Base-by-base conservation (phyloP, 2,329 filamentous ascomycete species). In the Exophiala alcalophila region DNA sequence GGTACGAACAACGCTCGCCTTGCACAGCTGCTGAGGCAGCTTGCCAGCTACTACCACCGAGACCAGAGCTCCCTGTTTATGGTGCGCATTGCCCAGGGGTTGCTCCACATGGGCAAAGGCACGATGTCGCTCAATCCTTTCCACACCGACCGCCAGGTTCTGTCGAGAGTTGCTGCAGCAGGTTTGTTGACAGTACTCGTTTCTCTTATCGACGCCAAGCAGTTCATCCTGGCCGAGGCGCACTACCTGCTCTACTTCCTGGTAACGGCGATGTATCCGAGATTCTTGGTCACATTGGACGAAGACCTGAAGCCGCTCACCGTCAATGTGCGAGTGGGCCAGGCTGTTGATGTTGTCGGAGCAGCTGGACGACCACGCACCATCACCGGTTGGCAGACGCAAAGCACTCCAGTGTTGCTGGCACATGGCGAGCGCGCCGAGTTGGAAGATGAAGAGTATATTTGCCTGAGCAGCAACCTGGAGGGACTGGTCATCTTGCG, bases 101-200 rank as follows among this genome's bases (percentile, higher is more conserved):
- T 98, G 31, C 69, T 98, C 55, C 94, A 98, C 73, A 97, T 97
- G 90, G 94, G 94, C 71, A 98, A 98, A 74, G 92, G 94, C 57
- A 97, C 92, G 3, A 79, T 98, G 61, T 86, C 89, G 3, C 78
- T 97, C 60, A 97, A 87, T 67, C 92, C 92, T n/a, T 98, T 98
- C 84, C 92, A 98, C 73, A 96, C 91, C 12, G 94, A 98, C 64
- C 86, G 94, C 45, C 89, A 95, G 67, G 87, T 98, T 16, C 78
- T 98, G 41, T 98, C 92, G 2, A 81, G 86, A 50, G 94, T 98
- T 24, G 84, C 90, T 16, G 83, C 91, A 18, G 88, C 89, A 11
- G 91, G 92, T 57, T 76, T 98, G 32, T 77, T 98, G 44, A 84
- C 91, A 9, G 90, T 95, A 18, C 77, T 96, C 30, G 82, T 98